phyloP scores from a whole-genome alignment of 768 basidiomycete genomes.

The Boletus tylopilopsis region DNA sequence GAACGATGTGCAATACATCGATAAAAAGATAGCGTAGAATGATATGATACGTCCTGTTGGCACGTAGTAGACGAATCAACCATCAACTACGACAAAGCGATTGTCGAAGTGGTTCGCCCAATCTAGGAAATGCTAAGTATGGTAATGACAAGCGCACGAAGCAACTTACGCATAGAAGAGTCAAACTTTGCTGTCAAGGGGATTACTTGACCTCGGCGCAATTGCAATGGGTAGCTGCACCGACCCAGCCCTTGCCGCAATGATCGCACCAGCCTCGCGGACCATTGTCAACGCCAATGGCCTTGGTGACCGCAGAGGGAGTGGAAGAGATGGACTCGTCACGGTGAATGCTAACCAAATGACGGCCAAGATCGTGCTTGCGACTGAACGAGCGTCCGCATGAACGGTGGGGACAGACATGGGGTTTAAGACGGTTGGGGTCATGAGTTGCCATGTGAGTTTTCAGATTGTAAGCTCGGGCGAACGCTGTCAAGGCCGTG shows the following conservation, averaged over 20 bases:
- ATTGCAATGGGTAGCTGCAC: conserved; percentile 49
- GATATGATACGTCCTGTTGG: conserved; percentile 31
- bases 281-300: conserved; percentile 69
- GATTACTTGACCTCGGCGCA: conserved; percentile 65
- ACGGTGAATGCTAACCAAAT: conserved; percentile 82
- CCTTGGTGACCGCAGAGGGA: conserved; percentile 36
- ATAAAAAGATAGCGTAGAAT: conserved; percentile 37
- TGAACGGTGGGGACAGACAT: conserved; percentile 78
- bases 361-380: conserved; percentile 90
- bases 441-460: conserved; percentile 95
- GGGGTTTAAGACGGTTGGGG: conserved; percentile 85
- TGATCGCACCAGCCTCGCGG: conserved; percentile 66
- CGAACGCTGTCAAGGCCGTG: conserved; percentile 58
- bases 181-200: conserved; percentile 6
- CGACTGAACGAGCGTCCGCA: conserved; percentile 92
- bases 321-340: conserved; percentile 52
- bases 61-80: conserved; percentile 33
- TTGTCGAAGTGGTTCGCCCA: conserved; percentile 34
- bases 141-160: neutral
- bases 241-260: conserved; percentile 69
- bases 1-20: conserved; percentile 66
- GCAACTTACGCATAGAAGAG: conserved; percentile 28
- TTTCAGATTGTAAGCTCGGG: conserved; percentile 91
- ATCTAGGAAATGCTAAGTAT: conserved; percentile 22
- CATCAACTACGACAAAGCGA: conserved; percentile 40